Conservation (phyloP, 345 rosid genomes). For the Lepidium didymum region DNA sequence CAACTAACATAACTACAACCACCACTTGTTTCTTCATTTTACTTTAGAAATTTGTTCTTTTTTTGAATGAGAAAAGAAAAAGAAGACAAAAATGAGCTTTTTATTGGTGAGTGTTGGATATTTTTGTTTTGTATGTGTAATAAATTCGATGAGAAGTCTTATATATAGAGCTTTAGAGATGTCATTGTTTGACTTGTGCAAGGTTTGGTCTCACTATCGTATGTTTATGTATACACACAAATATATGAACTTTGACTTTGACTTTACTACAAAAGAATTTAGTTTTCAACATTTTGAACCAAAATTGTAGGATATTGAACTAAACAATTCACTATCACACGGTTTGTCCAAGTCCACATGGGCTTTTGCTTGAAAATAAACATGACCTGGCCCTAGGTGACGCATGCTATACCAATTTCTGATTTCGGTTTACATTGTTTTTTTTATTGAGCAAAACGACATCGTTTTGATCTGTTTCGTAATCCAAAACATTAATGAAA, state of each 20-base stretch:
- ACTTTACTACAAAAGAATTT: constrained; percentile 21
- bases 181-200: constrained; percentile 24
- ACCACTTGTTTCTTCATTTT: constrained; percentile 25
- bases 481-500: too few relatives aligned
- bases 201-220: constrained; percentile 17
- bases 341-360: constrained; percentile 30
- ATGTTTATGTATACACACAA: constrained; percentile 13
- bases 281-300: constrained; percentile 16
- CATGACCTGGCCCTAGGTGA: constrained; percentile 7
- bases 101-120: not conserved
- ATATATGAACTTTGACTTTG: constrained; percentile 27
- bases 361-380: not conserved
- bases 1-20: not conserved
- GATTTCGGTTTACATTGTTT: not conserved
- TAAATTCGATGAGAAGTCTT: constrained; percentile 6
- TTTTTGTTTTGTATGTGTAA: constrained; percentile 13
- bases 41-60: not conserved
- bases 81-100: constrained; percentile 9
- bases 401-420: not conserved
- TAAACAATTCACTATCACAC: constrained; percentile 21
- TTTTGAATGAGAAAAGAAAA: not conserved
- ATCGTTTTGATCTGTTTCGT: too few relatives aligned
- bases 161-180: constrained; percentile 16
- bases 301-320: not conserved
- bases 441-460: too few relatives aligned